Percentiles rank a stretch among this genome's conserved stretches.
These are phyloP conservation scores for Neopestalotiopsis rosae DNA, from an alignment of 2,329 filamentous ascomycete species.

Conservation along the genomic window DNA sequence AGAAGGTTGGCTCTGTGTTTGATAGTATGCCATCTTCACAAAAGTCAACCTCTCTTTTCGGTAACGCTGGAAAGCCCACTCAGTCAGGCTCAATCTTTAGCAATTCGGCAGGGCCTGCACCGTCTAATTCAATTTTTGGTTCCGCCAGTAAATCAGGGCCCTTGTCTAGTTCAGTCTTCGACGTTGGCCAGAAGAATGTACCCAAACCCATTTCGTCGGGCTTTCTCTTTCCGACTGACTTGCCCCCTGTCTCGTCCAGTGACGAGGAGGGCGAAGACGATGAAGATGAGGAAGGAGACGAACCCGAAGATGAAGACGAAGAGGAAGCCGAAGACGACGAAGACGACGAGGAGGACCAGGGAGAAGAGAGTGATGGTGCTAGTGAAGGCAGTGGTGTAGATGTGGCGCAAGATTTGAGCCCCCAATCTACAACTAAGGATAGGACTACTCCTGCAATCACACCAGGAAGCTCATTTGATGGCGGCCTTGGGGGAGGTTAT, in stretches of 20 bases:
- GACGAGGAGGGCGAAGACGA: slow-evolving; percentile 47
- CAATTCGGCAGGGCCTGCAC: background rate
- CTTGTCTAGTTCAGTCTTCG: slow-evolving; percentile 1
- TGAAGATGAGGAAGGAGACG: slow-evolving; percentile 46
- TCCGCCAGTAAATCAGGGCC: background rate
- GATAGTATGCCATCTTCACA: slow-evolving; percentile 2
- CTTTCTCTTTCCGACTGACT: slow-evolving; percentile 37
- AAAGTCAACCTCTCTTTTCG: background rate
- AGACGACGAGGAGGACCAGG: slow-evolving; percentile 52
- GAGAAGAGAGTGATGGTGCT: slow-evolving; percentile 50
- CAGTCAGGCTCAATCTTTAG: background rate
- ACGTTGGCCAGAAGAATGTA: background rate
- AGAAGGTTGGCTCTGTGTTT: slow-evolving; percentile 16
- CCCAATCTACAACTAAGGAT: slow-evolving; percentile 48
- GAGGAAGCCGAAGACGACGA: slow-evolving; percentile 49
- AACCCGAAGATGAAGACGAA: slow-evolving; percentile 43
- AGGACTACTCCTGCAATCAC: slow-evolving; percentile 55
- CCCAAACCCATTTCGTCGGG: slow-evolving; percentile 23
- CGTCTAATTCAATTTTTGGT: slow-evolving; percentile 25
- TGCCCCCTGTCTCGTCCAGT: slow-evolving; percentile 40
- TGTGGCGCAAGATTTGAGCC: slow-evolving; percentile 67
- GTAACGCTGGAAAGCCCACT: background rate
- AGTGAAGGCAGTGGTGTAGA: slow-evolving; percentile 68
- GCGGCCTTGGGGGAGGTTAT: slow-evolving; percentile 51
- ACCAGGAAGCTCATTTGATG: slow-evolving; percentile 63